Conservation (phyloP, 306 rosid genomes). For the Glycine latifolia region DNA sequence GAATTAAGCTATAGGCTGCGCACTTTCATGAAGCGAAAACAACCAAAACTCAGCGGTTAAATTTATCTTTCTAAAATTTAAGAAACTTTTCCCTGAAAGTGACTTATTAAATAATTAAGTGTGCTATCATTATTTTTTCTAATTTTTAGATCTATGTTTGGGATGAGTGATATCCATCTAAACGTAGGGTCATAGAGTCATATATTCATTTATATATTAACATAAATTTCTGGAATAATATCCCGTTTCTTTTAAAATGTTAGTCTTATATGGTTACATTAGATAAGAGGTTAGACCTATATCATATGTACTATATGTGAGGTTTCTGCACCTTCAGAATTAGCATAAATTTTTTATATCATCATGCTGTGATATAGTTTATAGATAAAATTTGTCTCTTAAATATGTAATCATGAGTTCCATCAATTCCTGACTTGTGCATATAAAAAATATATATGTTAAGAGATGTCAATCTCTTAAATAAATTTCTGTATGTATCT, state of each 20-base stretch:
- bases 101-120: neutral
- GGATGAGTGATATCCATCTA: neutral
- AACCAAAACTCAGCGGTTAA: slow-evolving; percentile 13
- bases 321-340: neutral
- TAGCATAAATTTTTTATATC: neutral
- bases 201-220: too few relatives aligned
- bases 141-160: neutral
- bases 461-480: too few relatives aligned
- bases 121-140: neutral
- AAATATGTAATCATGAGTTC: too few relatives aligned
- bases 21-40: slow-evolving; percentile 15
- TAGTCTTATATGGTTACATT: too few relatives aligned
- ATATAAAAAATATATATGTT: too few relatives aligned
- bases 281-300: neutral
- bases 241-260: neutral
- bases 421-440: too few relatives aligned
- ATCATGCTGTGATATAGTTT: too few relatives aligned
- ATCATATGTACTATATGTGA: neutral
- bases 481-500: too few relatives aligned
- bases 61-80: neutral
- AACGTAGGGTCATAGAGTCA: too few relatives aligned
- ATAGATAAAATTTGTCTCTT: too few relatives aligned
- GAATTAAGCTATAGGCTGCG: slow-evolving; percentile 31
- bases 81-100: neutral
- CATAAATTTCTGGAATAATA: too few relatives aligned